A percentile compares a stretch with the other conserved stretches of the same genome.
phyloP scores from a whole-genome alignment of 306 rosid genomes.

The Vicia villosa region DNA sequence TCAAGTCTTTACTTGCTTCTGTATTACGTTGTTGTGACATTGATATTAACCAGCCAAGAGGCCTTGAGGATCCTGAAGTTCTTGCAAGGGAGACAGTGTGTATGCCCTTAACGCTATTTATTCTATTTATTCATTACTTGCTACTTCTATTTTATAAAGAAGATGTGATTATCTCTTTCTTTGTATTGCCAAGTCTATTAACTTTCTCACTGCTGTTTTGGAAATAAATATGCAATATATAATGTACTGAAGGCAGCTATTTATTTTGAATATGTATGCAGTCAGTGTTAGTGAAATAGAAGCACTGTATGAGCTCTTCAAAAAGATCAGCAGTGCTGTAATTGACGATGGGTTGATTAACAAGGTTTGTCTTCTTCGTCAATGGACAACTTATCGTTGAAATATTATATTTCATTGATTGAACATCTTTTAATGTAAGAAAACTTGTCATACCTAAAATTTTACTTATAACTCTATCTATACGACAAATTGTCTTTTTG shows the following conservation, averaged over 20 bases:
- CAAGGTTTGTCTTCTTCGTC: slow-evolving; percentile 60
- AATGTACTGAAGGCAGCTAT: slow-evolving; percentile 13
- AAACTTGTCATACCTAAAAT: not conserved
- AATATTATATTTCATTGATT: slow-evolving; percentile 18
- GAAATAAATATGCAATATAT: not conserved
- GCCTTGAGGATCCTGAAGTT: slow-evolving; percentile 87
- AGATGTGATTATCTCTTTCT: slow-evolving; percentile 3
- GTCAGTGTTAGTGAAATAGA: slow-evolving; percentile 99
- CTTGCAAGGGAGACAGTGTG: slow-evolving; percentile 96
- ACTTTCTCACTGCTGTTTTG: not conserved
- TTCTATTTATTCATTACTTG: not conserved
- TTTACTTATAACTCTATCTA: not conserved
- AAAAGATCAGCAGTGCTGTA: slow-evolving; percentile 96
- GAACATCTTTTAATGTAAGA: not conserved
- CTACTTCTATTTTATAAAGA: not conserved
- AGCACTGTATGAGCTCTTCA: slow-evolving; percentile 95
- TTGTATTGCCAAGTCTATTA: slow-evolving; percentile 9
- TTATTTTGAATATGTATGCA: slow-evolving; percentile 45
- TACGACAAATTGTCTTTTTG: not conserved
- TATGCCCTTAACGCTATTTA: slow-evolving; percentile 46
- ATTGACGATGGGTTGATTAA: slow-evolving; percentile 95
- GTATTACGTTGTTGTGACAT: slow-evolving; percentile 72
- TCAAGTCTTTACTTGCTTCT: slow-evolving; percentile 64
- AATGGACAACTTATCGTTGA: slow-evolving; percentile 11
- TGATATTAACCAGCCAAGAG: slow-evolving; percentile 74